phyloP scores from a whole-genome alignment of 2,329 filamentous ascomycete genomes.

The Epichloe gansuensis region DNA sequence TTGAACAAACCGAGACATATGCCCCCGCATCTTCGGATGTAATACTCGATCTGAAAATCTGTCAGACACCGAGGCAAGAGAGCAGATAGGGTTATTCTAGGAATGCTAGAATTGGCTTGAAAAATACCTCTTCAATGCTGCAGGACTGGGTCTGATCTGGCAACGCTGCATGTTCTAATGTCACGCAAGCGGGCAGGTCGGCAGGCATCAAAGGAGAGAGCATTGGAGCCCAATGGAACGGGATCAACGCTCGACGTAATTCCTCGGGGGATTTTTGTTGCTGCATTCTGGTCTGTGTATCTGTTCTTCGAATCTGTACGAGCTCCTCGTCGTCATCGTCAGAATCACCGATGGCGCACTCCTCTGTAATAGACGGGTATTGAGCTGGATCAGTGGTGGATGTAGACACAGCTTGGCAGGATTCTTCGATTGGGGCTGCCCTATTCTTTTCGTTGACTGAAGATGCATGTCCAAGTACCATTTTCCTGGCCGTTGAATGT shows the following conservation, averaged over 20 bases:
- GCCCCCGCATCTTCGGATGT: constrained; percentile 29
- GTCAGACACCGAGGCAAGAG: background rate
- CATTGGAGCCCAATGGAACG: constrained; percentile 47
- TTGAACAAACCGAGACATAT: constrained; percentile 73
- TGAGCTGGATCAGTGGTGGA: background rate
- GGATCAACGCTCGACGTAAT: constrained; percentile 25
- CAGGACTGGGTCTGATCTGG: constrained; percentile 36
- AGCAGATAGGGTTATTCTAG: background rate
- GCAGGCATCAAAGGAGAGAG: constrained; percentile 56
- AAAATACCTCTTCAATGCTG: constrained; percentile 39
- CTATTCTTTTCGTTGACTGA: background rate
- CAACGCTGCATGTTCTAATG: constrained; percentile 27
- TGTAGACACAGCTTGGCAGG: background rate
- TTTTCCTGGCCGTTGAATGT: background rate
- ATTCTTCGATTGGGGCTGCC: background rate
- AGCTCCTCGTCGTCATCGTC: constrained; percentile 8
- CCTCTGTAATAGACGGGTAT: background rate
- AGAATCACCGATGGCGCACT: constrained; percentile 7
- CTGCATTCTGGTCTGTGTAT: constrained; percentile 3
- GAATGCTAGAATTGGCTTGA: background rate
- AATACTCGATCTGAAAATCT: constrained; percentile 14
- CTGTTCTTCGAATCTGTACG: constrained; percentile 2
- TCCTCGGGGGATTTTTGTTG: constrained; percentile 6
- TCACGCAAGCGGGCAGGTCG: constrained; percentile 44
- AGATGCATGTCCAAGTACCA: background rate